Conservation (phyloP, 805 yeast genomes). For the Pichia membranifaciens region DNA sequence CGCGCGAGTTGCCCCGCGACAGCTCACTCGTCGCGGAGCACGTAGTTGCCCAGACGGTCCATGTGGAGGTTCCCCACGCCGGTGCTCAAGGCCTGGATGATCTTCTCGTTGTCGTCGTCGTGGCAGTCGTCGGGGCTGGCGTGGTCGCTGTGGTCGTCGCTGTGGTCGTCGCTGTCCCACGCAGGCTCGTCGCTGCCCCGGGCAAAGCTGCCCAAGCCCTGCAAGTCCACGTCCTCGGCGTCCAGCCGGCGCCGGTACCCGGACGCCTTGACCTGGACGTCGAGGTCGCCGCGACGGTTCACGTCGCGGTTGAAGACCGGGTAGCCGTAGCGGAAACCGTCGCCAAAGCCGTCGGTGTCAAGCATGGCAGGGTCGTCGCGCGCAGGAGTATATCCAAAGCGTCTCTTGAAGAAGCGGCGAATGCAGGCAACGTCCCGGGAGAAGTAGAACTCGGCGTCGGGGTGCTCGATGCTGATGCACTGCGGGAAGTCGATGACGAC, state of each 20-base stretch:
- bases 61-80: conserved; percentile 65
- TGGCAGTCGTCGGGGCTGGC: conserved; percentile 31
- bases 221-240: conserved; percentile 56
- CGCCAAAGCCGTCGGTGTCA: conserved; percentile 76
- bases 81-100: conserved; percentile 60
- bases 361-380: conserved; percentile 59
- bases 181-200: conserved; percentile 35
- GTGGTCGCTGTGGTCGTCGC: conserved; percentile 22
- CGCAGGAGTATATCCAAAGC: conserved; percentile 66
- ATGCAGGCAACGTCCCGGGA: conserved; percentile 92
- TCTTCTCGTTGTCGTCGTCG: conserved; percentile 41
- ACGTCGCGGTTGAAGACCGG: conserved; percentile 81
- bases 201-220: too few species aligned
- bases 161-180: conserved; percentile 19
- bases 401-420: conserved; percentile 71
- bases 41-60: conserved; percentile 81
- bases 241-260: conserved; percentile 54
- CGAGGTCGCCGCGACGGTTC: conserved; percentile 60
- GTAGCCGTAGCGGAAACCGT: conserved; percentile 66
- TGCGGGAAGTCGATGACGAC: conserved; percentile 98
- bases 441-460: conserved; percentile 82
- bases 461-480: conserved; percentile 88
- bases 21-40: conserved; percentile 37
- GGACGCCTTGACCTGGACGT: conserved; percentile 85
- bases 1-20: too few species aligned